Evolutionary conservation across 2,329 filamentous ascomycete species (phyloP).

Genomic region (Diaporthe sp.): DNA sequence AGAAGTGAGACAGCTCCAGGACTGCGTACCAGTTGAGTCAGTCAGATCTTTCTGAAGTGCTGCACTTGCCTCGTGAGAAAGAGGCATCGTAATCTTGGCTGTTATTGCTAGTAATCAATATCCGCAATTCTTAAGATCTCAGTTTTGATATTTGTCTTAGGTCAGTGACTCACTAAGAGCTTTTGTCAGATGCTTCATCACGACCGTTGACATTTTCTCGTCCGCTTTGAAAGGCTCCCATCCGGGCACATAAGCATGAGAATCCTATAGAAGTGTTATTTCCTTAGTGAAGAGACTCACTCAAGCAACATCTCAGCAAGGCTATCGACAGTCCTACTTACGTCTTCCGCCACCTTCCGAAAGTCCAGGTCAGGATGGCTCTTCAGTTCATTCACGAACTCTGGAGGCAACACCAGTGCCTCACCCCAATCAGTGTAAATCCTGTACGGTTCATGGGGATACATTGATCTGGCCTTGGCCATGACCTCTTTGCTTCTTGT

Average conservation of each 20-base stretch:
- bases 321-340: neutral
- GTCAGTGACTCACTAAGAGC: slow-evolving; percentile 5
- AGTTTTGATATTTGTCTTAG: no score
- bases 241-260: slow-evolving; percentile 21
- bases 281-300: neutral
- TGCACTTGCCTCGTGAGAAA: slow-evolving; percentile 18
- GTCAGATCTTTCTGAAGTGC: neutral
- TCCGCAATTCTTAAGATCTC: neutral
- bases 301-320: neutral
- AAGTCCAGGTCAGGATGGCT: slow-evolving; percentile 22
- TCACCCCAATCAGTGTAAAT: slow-evolving; percentile 13
- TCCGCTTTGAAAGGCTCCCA: slow-evolving; percentile 12
- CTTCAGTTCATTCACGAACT: slow-evolving; percentile 1
- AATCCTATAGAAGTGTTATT: neutral
- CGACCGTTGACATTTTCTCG: neutral
- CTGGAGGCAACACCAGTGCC: slow-evolving; percentile 1
- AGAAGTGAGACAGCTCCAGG: neutral
- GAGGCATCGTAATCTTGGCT: slow-evolving; percentile 18
- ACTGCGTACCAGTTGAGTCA: slow-evolving; percentile 8
- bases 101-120: neutral
- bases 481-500: neutral
- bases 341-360: neutral
- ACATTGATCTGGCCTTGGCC: neutral
- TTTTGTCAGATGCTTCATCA: slow-evolving; percentile 19
- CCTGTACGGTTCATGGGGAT: slow-evolving; percentile 3